A percentile compares a stretch with the other conserved stretches of the same genome.
These are phyloP conservation scores for Carex pumila DNA, from an alignment of 176 grass and related monocot genomes.

Conservation along the genomic window DNA sequence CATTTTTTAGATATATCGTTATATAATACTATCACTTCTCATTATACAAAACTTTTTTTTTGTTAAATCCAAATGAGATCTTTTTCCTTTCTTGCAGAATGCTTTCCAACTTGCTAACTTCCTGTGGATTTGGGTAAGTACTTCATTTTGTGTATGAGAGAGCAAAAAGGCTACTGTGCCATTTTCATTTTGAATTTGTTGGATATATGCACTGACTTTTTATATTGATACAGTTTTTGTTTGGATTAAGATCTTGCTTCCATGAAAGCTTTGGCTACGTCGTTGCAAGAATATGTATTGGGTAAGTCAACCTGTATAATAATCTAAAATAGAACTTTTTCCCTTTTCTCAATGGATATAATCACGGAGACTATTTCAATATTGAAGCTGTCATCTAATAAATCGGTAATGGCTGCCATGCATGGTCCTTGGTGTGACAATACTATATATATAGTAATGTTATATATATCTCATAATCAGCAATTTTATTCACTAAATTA, in stretches of 20 bases:
- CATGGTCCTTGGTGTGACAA: background rate
- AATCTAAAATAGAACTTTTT: background rate
- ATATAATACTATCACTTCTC: background rate
- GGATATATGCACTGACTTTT: background rate
- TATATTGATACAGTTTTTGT: slow-evolving; percentile 31
- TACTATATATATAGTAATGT: background rate
- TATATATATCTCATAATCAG: background rate
- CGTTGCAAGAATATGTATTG: slow-evolving; percentile 39
- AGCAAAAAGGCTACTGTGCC: background rate
- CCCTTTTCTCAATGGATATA: background rate
- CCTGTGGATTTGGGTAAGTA: slow-evolving; percentile 61
- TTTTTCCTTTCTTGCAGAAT: slow-evolving; percentile 39
- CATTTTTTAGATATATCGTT: background rate
- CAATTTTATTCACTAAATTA: background rate
- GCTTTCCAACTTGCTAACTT: slow-evolving; percentile 91
- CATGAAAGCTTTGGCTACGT: slow-evolving; percentile 25
- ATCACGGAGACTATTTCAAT: background rate
- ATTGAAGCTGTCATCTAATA: background rate
- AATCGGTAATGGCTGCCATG: background rate
- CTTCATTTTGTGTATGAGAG: background rate
- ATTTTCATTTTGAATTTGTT: background rate
- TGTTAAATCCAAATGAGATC: background rate
- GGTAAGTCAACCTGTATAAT: slow-evolving; percentile 26
- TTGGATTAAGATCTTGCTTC: slow-evolving; percentile 46
- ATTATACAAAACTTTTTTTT: background rate